Evolutionary conservation across 140 eudicot genomes (phyloP), one percentile per base, ranked within the genome.

Genomic region (Cichorium intybus): DNA sequence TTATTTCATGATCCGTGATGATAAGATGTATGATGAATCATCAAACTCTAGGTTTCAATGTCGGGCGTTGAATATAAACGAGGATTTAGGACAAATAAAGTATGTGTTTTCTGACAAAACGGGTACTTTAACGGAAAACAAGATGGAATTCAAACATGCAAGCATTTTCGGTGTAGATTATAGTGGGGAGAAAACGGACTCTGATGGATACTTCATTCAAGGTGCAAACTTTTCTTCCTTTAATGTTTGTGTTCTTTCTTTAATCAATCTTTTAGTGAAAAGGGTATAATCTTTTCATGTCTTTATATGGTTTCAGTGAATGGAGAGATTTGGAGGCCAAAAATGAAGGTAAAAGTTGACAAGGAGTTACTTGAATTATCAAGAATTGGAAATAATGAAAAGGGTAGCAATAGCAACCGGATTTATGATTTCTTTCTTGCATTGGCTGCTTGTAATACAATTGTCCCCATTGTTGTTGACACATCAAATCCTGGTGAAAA

Each of bases 81-180:
- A 93, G 64, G 99, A 93, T 72, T 78, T 93, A 80, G 97, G 99
- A 26, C 96, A 92, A 78, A 85, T 92, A 72, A 92, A 92, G 74
- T 92, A 88, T 74, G 87, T 92, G 0, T 92, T 92, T 49, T 88
- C 98, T 37, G 98, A 92, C 52, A 92, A 88, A 83, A 92, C 98
- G 7, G 98, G 99, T 12, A 93, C 99, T 0, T 69, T 93, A 55
- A 93, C 99, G 8, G 97, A 93, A 80, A 93, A 93, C 93, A 93
- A 93, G 78, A 93, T 93, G 99, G 99, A 93, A 69, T 93, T 93
- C 69, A 80, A 74, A 45, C 80, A 87, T 68, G 99, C 96, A 15
- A 93, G 97, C 75, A 88, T 93, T 48, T 80, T 79, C 22, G 99
- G 99, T 50, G 74, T 81, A 22, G 95, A 93, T 53, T 93, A 85